Base-by-base conservation (phyloP, 2,329 filamentous ascomycete species). In the Diaporthe aspalathi region DNA sequence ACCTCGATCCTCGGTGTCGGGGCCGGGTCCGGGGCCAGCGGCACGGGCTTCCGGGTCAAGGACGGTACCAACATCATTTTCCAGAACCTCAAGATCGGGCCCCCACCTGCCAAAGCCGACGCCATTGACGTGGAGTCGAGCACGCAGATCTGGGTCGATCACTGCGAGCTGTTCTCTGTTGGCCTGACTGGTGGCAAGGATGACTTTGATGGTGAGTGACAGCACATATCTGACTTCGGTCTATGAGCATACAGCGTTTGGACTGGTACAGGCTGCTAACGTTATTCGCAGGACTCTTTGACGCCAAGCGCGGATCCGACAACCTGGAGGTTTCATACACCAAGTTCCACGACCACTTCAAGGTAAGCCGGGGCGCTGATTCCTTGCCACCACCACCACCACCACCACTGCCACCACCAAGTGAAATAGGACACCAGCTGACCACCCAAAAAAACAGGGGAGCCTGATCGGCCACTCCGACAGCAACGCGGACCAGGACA, bases 391-490 rank as follows among this genome's bases (percentile, higher is more conserved):
- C 20, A 17, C 57, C 17, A 24, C 0, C 5, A n/a, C 3, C 20
- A n/a, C n/a, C n/a, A n/a, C 8, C 20, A 16, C 11, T 12, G 11
- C 57, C 17, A 24, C 0, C 5, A n/a, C 3, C 20, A n/a, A n/a
- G n/a, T n/a, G n/a, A n/a, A 49, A 9, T 14, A n/a, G 6, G 5
- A 4, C 7, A 40, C 8, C 27, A 49, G 60, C 60, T 65, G 16
- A 65, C 60, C 43, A 50, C 8, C 1, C 5, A 14, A 2, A 14
- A 14, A 2, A 49, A 65, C 8, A 60, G 60, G 60, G 45, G 50
- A 88, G 87, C 1, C 84, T 91, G 20, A 82, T 90, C 74, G 89
- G 87, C 40, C 89, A 91, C 85, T 87, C 84, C n/a, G 87, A 91
- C 83, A 84, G 72, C 80, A 90, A 90, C 81, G 60, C 60, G 9